Evolutionary conservation across 2,329 filamentous ascomycete species (phyloP), one percentile per base, ranked within the genome.

Genomic region (Botrytis fabae): DNA sequence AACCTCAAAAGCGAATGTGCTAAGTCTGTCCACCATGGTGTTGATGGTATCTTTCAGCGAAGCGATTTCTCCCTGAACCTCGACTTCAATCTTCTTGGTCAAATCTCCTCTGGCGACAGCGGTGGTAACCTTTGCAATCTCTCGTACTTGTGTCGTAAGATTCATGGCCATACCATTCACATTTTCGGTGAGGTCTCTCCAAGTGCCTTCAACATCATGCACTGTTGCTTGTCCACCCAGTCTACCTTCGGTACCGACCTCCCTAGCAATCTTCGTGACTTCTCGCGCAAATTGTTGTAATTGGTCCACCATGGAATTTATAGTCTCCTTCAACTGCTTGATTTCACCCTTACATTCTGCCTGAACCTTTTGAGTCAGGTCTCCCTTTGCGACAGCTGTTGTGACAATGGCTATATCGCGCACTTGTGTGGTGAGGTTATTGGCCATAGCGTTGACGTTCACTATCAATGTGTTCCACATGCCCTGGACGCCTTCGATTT

Each of bases 91-190:
- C 85, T 98, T 98, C 84, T 96, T 94, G 75, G 93, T 97, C 75
- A 99, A 85, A 83, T 99, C 95, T 80, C 95, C 95, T 82, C 92
- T 93, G 69, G 95, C 95, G 75, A 99, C 95, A 74, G 95, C 95
- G 2, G 95, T 97, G 4, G 95, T 98, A 74, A 99, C 96, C 80
- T 95, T 94, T 75, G 95, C 96, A 78, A 99, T 99, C 83, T 98
- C 95, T 85, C 95, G 92, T 81, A 99, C 96, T 85, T 99, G 95
- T 8, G 96, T 97, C 4, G 95, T 98, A 78, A 99, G 85, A 82
- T 98, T 99, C 88, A 96, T 97, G 81, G 95, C 95, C 95, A 99
- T 98, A 78, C 95, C 93, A 83, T 99, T 99, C 83, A 99, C 95
- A 76, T 95, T 95, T 80, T 95, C 92, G 4, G 95, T 99, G 75